phyloP scores from a whole-genome alignment of 805 yeast species.

The Wickerhamomyces tratensis region DNA sequence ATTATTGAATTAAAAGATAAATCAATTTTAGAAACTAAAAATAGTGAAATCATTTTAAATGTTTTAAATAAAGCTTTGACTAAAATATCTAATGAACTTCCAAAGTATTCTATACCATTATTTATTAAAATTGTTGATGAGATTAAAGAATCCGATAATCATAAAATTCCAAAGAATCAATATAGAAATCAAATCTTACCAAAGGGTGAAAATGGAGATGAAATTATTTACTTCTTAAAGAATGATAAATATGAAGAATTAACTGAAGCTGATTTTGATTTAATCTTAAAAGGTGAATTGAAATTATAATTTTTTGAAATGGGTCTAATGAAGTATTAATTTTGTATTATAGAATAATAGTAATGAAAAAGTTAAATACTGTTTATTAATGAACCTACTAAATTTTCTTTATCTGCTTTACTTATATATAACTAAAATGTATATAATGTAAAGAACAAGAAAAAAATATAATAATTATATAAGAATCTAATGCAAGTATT shows the following conservation, averaged over 20 bases:
- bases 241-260: constrained; percentile 44
- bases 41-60: constrained; percentile 9
- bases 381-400: no score
- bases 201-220: constrained; percentile 49
- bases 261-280: constrained; percentile 46
- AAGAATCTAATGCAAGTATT: no score
- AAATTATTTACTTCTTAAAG: constrained; percentile 64
- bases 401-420: no score
- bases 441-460: no score
- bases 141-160: constrained; percentile 68
- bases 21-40: constrained; percentile 2
- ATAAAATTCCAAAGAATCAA: constrained; percentile 64
- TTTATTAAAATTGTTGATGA: constrained; percentile 59
- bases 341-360: no score
- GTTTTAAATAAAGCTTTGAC: constrained; percentile 30
- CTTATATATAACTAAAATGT: no score
- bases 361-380: no score
- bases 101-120: constrained; percentile 79
- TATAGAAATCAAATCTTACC: constrained; percentile 65
- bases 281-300: constrained; percentile 15
- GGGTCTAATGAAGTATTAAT: no score
- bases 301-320: neutral
- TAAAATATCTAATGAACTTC: constrained; percentile 37
- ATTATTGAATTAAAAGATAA: constrained; percentile 45
- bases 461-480: no score